phyloP scores from a whole-genome alignment of 371 early-diverging fungal species.

The Umbelopsis sp. region DNA sequence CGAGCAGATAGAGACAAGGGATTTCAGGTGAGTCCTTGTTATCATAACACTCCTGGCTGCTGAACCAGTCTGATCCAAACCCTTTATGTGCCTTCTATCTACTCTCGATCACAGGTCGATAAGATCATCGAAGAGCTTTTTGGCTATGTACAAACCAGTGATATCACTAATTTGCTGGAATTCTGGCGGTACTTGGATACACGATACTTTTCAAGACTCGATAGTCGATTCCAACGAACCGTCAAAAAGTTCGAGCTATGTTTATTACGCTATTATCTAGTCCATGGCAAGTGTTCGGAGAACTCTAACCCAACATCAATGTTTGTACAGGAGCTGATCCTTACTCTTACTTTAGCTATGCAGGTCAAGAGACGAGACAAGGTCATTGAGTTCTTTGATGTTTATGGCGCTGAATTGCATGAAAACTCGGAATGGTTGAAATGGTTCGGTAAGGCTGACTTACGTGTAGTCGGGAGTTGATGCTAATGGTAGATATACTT shows the following conservation, averaged over 20 bases:
- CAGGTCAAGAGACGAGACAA: conserved; percentile 64
- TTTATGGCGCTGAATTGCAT: conserved; percentile 62
- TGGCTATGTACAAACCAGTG: conserved; percentile 53
- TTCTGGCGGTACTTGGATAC: conserved; percentile 70
- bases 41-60: neutral
- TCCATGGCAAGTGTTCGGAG: conserved; percentile 52
- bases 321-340: neutral
- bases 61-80: neutral
- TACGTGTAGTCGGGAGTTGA: no score
- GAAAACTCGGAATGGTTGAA: conserved; percentile 66
- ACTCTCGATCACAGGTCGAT: conserved; percentile 47
- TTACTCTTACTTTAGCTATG: conserved; percentile 44
- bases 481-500: neutral
- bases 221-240: conserved; percentile 63
- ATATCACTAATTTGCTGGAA: conserved; percentile 60
- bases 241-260: conserved; percentile 69
- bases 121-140: conserved; percentile 69
- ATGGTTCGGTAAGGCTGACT: conserved; percentile 63
- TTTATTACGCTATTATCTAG: conserved; percentile 63
- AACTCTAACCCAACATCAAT: no score
- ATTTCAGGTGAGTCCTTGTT: conserved; percentile 50
- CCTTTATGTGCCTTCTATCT: neutral
- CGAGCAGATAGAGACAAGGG: conserved; percentile 65
- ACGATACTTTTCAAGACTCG: conserved; percentile 69
- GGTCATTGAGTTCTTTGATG: conserved; percentile 66